These are phyloP conservation scores for Dispira simplex DNA, from an alignment of 192 early-diverging fungal genomes.

Conservation along the genomic window DNA sequence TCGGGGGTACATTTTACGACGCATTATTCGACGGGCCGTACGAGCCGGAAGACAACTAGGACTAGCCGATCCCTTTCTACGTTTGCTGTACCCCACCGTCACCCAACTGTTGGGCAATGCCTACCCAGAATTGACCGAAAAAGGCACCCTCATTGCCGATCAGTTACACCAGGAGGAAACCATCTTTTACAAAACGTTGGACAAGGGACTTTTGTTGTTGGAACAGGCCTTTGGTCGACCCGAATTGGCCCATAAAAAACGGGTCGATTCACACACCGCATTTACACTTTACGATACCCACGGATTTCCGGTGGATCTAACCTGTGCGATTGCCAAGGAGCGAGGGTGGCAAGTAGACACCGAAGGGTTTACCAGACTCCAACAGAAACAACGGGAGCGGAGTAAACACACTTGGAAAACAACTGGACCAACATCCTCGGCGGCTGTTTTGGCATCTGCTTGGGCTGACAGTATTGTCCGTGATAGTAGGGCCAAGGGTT, in stretches of 20 bases:
- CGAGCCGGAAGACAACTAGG: conserved; percentile 40
- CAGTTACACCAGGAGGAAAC: conserved; percentile 30
- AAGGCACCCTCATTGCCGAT: conserved; percentile 24
- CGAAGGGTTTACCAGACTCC: conserved; percentile 24
- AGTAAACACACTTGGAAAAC: conserved; percentile 32
- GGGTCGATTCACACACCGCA: conserved; percentile 27
- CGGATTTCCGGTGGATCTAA: conserved; percentile 42
- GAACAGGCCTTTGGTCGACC: conserved; percentile 26
- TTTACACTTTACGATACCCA: conserved; percentile 39
- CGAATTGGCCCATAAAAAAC: conserved; percentile 16
- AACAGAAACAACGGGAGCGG: conserved; percentile 25
- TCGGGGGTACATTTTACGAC: conserved; percentile 75
- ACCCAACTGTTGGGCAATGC: conserved; percentile 20
- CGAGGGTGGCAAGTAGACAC: conserved; percentile 38
- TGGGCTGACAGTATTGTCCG: conserved; percentile 19
- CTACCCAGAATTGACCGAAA: conserved; percentile 24
- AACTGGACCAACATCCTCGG: neutral
- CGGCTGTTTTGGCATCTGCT: conserved; percentile 7
- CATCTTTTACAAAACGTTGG: conserved; percentile 29
- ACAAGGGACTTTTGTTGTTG: conserved; percentile 27
- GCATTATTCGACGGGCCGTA: conserved; percentile 38
- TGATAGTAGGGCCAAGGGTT: neutral
- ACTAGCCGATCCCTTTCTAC: conserved; percentile 32
- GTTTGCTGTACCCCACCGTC: conserved; percentile 28
- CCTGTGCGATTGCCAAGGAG: conserved; percentile 32